Base-by-base conservation (phyloP, 139 green algal species). In the Coccomyxa sp. region DNA sequence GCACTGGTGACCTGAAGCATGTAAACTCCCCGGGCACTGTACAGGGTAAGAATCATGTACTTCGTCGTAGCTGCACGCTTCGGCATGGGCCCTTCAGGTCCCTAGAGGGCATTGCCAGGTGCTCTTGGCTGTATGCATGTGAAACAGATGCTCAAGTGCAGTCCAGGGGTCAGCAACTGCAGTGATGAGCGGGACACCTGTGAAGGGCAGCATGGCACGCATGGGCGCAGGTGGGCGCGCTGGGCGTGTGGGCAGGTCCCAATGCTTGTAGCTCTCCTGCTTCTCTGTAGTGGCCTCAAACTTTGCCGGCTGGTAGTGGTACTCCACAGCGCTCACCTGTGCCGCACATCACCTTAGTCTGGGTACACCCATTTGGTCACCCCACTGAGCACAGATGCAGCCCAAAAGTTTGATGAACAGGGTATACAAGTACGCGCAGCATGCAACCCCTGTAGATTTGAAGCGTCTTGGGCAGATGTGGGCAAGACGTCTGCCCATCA, bases 241-340 rank as follows among this genome's bases (percentile, higher is more conserved):
- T 4, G 70, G 33, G 39, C 81, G 71, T 54, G 75, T 81, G 33
- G 88, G 86, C 68, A 91, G 68, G 55, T 90, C 64, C 27, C 88
- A 89, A 50, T 89, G 64, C 77, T 88, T 85, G 82, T 84, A 94
- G 41, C 76, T 77, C 33, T 84, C 81, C 81, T 81, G 82, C 18
- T 39, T 77, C 79, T 84, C 79, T 0, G 72, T 80, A 7, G 29
- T 78, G 35, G 78, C 84, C 68, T 85, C 81, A 82, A 88, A 88
- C 0, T 39, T 68, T 70, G 70, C 55, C 10, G 73, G 68, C 75
- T 72, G 68, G 37, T 86, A 81, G 58, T 81, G 69, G 70, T 77
- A 86, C 35, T 82, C 68, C 38, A 58, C 55, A 39, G 78, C 36
- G 31, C 75, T 33, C 75, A 73, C 54, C 75, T 79, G n/a, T 39